A percentile compares a stretch with the other conserved stretches of the same genome.
These are phyloP conservation scores for Grosmannia huntii DNA, from an alignment of 2,329 filamentous ascomycete genomes.

Conservation along the genomic window DNA sequence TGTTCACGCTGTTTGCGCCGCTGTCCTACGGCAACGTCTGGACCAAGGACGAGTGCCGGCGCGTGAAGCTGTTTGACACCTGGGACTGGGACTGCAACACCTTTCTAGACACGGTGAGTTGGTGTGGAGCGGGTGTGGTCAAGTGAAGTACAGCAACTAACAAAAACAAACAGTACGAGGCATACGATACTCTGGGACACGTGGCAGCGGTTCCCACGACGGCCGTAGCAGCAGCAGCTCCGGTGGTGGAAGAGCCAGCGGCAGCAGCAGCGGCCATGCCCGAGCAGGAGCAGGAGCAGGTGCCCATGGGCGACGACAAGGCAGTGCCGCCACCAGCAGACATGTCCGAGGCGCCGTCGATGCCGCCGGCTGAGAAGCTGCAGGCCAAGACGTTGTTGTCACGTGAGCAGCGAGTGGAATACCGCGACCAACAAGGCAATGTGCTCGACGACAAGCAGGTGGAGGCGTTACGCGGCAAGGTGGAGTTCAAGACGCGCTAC, in stretches of 20 bases:
- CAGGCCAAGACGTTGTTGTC: constrained; percentile 23
- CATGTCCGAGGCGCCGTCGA: neutral
- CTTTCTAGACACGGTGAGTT: constrained; percentile 78
- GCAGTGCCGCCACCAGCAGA: neutral
- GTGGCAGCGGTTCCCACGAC: constrained; percentile 1
- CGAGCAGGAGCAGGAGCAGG: constrained; percentile 1
- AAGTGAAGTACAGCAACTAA: no score
- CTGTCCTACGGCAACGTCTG: constrained; percentile 87
- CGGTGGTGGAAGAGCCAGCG: constrained; percentile 4
- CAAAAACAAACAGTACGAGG: constrained; percentile 29
- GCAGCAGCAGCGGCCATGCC: neutral
- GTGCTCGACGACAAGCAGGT: constrained; percentile 75
- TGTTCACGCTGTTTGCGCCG: constrained; percentile 77
- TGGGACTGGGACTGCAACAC: constrained; percentile 99
- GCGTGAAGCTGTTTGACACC: constrained; percentile 71
- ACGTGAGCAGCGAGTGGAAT: constrained; percentile 77
- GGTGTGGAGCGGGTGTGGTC: no score
- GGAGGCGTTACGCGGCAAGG: constrained; percentile 73
- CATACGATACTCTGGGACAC: constrained; percentile 24
- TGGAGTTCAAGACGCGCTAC: constrained; percentile 89
- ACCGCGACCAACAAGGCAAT: constrained; percentile 89
- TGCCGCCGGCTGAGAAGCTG: constrained; percentile 22
- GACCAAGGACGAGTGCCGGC: constrained; percentile 79
- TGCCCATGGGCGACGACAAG: neutral
- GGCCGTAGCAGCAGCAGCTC: constrained; percentile 3